phyloP scores from a whole-genome alignment of 2,329 filamentous ascomycete species.

The Trichophyton rubrum region DNA sequence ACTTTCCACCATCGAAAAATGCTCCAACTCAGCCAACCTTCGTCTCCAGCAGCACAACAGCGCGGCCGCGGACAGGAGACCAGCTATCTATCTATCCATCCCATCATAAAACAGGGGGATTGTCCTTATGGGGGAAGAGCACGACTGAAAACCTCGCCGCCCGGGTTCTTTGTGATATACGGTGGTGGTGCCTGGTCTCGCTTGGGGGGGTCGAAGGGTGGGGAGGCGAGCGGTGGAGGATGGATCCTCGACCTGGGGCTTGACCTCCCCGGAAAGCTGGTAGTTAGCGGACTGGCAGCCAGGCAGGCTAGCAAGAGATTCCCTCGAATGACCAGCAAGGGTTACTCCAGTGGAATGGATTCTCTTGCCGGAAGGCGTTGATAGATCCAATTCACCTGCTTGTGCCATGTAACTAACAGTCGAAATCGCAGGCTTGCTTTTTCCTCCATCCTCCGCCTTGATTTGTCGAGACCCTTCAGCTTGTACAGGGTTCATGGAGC shows the following conservation, averaged over 20 bases:
- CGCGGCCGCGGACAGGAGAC: background rate
- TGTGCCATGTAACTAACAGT: constrained; percentile 3
- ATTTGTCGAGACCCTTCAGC: constrained; percentile 2
- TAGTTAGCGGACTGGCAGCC: too few relatives aligned
- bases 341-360: constrained; percentile 3
- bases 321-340: background rate
- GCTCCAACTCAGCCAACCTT: background rate
- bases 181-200: too few relatives aligned
- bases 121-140: too few relatives aligned
- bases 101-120: too few relatives aligned
- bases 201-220: too few relatives aligned
- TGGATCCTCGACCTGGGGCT: background rate
- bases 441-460: background rate
- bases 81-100: background rate
- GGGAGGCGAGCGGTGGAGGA: too few relatives aligned
- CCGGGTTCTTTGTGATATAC: background rate
- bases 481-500: background rate
- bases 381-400: constrained; percentile 4
- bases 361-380: constrained; percentile 2
- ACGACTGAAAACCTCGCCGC: too few relatives aligned
- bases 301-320: too few relatives aligned
- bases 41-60: background rate
- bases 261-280: background rate
- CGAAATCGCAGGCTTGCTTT: constrained; percentile 1
- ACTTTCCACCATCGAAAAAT: background rate